Evolutionary conservation across 768 basidiomycete genomes (phyloP), one percentile per base, ranked within the genome.

Genomic region (Russula brevipes): DNA sequence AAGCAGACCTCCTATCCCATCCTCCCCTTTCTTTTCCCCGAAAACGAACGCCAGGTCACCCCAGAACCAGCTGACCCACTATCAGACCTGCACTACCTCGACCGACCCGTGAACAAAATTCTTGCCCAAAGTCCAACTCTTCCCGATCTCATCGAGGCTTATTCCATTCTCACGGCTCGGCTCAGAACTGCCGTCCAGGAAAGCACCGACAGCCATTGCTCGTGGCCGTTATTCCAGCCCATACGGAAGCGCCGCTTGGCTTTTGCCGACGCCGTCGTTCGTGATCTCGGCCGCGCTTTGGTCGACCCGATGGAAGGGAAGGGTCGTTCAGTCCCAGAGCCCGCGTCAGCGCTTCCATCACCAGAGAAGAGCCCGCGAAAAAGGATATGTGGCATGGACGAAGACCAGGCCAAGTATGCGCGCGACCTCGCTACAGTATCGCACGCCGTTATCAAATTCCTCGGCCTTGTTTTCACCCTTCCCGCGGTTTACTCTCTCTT

Each of bases 21-120:
- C 24, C 73, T 80, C 24, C 72, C 79, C 1, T 70, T 72, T 3
- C 63, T 78, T 3, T 77, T 82, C n/a, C 35, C 51, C 4, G 76
- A 79, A 54, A 74, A 73, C 31, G 72, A 75, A 56, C 82, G 89
- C 60, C 85, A 89, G 60, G 73, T 78, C 14, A 92, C 91, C 0
- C 91, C 91, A n/a, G 90, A 90, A 69, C 91, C 91, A 2, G 73
- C 75, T 2, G 83, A 85, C 68, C 87, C 89, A 11, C 78, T 90
- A 17, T 78, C 77, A 7, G 79, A 90, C 69, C 74, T 85, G 12
- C 72, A 73, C 19, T 93, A 90, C 70, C 81, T 93, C 36, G 79
- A 79, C n/a, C 76, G 79, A 33, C 85, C 90, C 3, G 80, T 93
- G 3, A 72, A 80, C 3, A 80, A 77, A 54, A 85, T 93, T 57